These are phyloP conservation scores for Saccharomycopsis sp. DNA, from an alignment of 805 yeast genomes.

Conservation along the genomic window DNA sequence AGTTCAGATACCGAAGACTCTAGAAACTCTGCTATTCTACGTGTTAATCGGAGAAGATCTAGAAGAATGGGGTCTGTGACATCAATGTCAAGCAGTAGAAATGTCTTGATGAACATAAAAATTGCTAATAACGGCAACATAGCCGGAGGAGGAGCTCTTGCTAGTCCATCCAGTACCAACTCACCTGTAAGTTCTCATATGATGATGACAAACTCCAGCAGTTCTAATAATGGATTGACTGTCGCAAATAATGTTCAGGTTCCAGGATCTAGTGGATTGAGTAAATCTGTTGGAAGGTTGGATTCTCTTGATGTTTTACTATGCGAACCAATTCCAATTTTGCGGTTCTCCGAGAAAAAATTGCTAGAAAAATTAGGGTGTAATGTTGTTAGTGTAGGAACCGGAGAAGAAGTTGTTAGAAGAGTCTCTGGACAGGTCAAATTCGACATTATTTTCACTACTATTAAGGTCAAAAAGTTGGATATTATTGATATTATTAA, in stretches of 20 bases:
- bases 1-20: conserved; percentile 63
- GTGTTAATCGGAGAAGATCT: conserved; percentile 50
- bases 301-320: conserved; percentile 59
- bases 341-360: conserved; percentile 58
- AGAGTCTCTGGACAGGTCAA: conserved; percentile 76
- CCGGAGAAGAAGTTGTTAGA: conserved; percentile 78
- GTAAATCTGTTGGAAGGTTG: conserved; percentile 10
- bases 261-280: conserved; percentile 1
- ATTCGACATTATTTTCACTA: conserved; percentile 79
- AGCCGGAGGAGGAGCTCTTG: background rate
- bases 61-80: conserved; percentile 30
- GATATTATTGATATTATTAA: conserved; percentile 74
- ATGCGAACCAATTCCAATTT: conserved; percentile 84
- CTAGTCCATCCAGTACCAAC: background rate
- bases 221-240: background rate
- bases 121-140: background rate
- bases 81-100: conserved; percentile 2
- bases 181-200: background rate
- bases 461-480: conserved; percentile 58
- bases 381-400: conserved; percentile 66
- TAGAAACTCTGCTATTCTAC: conserved; percentile 41
- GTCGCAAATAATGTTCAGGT: background rate
- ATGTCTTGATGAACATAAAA: background rate
- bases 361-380: conserved; percentile 68
- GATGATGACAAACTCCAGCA: background rate